Evolutionary conservation across 441 rosid genomes (phyloP).

Genomic region (Erodium texanum): DNA sequence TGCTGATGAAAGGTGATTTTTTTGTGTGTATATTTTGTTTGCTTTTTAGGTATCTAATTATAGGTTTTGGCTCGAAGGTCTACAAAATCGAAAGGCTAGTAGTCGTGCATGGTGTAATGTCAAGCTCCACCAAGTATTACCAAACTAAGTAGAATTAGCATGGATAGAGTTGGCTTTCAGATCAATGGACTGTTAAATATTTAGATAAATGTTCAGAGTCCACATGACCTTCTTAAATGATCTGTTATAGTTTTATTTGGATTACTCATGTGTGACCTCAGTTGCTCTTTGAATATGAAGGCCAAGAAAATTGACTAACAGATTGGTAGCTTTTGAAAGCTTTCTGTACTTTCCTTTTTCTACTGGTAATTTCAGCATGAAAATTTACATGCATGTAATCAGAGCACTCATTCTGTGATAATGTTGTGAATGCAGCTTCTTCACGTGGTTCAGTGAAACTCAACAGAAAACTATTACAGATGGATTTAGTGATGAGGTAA

Average conservation of each 20-base stretch:
- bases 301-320: no score
- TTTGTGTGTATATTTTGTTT: not conserved
- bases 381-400: not conserved
- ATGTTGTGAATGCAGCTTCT: conserved; percentile 19
- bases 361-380: not conserved
- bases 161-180: no score
- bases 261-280: no score
- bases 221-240: no score
- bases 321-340: no score
- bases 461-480: conserved; percentile 18
- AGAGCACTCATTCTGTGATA: not conserved
- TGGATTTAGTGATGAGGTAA: conserved; percentile 23
- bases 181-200: no score
- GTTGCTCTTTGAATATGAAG: no score
- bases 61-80: not conserved
- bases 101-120: not conserved
- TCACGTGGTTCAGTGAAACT: conserved; percentile 23
- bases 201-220: no score
- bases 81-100: not conserved
- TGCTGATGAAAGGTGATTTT: conserved; percentile 55
- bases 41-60: not conserved
- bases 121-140: not conserved
- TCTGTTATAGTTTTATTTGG: no score
- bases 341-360: not conserved
- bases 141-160: no score